Evolutionary conservation across 2,329 filamentous ascomycete species (phyloP).

Genomic region (Fusarium sp.): DNA sequence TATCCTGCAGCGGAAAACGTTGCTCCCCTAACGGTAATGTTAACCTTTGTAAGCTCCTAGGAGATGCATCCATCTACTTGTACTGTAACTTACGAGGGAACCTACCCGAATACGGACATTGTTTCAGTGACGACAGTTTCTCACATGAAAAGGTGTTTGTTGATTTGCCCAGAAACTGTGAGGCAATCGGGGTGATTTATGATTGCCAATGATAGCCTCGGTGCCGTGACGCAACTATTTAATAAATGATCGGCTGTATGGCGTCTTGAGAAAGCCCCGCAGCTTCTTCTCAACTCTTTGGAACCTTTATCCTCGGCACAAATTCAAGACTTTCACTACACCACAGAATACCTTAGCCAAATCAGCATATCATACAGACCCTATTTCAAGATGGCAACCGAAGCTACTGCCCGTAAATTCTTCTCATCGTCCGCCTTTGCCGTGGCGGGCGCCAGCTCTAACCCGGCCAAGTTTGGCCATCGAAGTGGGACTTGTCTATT

Average conservation of each 20-base stretch:
- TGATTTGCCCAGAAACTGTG: background rate
- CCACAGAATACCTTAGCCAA: background rate
- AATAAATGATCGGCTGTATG: slow-evolving; percentile 31
- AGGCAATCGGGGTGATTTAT: background rate
- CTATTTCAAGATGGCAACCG: slow-evolving; percentile 68
- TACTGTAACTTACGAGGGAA: background rate
- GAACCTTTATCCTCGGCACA: slow-evolving; percentile 31
- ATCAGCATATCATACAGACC: background rate
- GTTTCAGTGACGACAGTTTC: background rate
- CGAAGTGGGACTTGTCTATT: slow-evolving; percentile 71
- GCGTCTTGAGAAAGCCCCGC: slow-evolving; percentile 44
- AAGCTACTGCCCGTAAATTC: slow-evolving; percentile 81
- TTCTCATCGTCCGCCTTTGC: slow-evolving; percentile 86
- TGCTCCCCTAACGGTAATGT: slow-evolving; percentile 60
- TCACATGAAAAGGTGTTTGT: background rate
- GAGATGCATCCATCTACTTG: background rate
- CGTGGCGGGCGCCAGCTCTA: slow-evolving; percentile 90
- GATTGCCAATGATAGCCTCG: background rate
- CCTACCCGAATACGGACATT: slow-evolving; percentile 50
- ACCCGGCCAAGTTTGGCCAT: slow-evolving; percentile 88
- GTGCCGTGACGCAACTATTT: slow-evolving; percentile 2
- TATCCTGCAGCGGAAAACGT: slow-evolving; percentile 71
- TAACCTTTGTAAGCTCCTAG: background rate
- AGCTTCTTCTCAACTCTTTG: slow-evolving; percentile 30
- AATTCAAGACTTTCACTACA: slow-evolving; percentile 11